These are phyloP conservation scores for Fusarium kyushuense DNA, from an alignment of 2,329 filamentous ascomycete species.

Conservation along the genomic window DNA sequence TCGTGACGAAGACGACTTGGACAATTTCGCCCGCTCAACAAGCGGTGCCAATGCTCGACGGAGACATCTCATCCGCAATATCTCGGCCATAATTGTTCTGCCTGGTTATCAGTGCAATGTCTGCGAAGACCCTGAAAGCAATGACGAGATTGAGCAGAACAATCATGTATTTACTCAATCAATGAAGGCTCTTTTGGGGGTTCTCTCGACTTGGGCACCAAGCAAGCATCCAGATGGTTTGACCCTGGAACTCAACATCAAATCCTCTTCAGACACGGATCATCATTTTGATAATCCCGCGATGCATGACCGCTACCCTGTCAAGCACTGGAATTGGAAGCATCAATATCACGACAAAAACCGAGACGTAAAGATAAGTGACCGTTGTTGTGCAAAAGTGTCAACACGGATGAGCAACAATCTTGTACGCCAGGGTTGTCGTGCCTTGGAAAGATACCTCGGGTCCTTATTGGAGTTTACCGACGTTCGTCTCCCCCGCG, in stretches of 20 bases:
- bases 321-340: background rate
- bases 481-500: background rate
- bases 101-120: background rate
- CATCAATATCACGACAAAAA: no score
- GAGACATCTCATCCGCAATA: background rate
- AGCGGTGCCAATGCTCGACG: background rate
- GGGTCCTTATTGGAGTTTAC: background rate
- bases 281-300: background rate
- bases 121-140: background rate
- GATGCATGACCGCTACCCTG: background rate
- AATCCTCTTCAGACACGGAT: background rate
- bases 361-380: no score
- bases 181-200: background rate
- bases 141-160: background rate
- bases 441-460: background rate
- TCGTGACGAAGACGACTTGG: rapidly evolving
- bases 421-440: background rate
- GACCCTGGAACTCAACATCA: background rate
- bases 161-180: background rate
- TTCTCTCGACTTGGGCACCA: background rate
- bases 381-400: no score
- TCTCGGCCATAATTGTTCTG: background rate
- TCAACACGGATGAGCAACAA: no score
- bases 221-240: background rate
- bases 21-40: background rate